Evolutionary conservation across 768 basidiomycete genomes (phyloP), one percentile per base, ranked within the genome.

Genomic region (Clitopilus hobsonii): DNA sequence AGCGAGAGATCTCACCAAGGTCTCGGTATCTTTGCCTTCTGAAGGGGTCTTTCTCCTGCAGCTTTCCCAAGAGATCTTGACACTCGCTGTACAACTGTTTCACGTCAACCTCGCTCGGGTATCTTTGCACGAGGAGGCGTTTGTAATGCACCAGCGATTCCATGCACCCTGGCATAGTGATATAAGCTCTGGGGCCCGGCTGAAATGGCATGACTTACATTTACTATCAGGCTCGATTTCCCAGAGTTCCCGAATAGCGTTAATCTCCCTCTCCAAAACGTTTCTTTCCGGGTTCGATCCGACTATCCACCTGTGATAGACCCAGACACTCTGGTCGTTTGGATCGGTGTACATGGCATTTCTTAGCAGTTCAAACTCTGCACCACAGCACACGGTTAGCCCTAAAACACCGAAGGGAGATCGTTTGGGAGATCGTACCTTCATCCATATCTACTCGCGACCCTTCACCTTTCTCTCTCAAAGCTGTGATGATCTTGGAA

Each of bases 271-370:
- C 38, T 80, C 73, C 13, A 99, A 69, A 3, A 88, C 66, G 0
- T 69, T 66, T 54, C 74, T 72, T 54, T 85, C 76, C 1, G 85
- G 76, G 6, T 87, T 93, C 90, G 57, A 7, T 27, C 92, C 93
- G 52, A 98, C 81, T 2, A 99, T 78, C 94, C 96, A 98, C n/a
- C 94, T 84, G 64, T 98, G 97, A 68, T 98, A 99, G 55, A 99
- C 84, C 97, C 97, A 99, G 0, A 91, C 93, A 57, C 92, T 94
- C 68, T 98, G 96, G 68, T 98, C 96, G 45, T 85, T 84, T 3
- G 97, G 97, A 64, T 98, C 95, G 0, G 95, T 97, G 71, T 94
- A 99, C 74, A 98, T 83, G 1, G 96, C 97, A 64, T 96, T 94
- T 62, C 85, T 81, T 13, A 98, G 86, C 6, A 98, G 77, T 36